phyloP scores from a whole-genome alignment of 2,329 filamentous ascomycete species.

The Colletotrichum destructivum region DNA sequence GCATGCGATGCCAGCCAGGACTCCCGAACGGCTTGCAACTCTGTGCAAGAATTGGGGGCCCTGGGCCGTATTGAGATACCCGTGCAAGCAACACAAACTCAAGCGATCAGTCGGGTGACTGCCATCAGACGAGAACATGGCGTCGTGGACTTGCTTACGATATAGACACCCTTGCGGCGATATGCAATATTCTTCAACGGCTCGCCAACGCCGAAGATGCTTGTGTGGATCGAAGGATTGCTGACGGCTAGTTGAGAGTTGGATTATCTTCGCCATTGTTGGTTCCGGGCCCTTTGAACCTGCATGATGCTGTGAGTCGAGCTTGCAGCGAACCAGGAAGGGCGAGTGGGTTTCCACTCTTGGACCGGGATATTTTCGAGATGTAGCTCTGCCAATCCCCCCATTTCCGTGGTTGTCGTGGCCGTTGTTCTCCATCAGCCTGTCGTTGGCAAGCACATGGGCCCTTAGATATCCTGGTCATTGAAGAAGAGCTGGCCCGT shows the following conservation, averaged over 20 bases:
- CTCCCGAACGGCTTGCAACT: constrained; percentile 16
- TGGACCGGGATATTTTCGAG: constrained; percentile 39
- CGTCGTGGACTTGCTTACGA: constrained; percentile 1
- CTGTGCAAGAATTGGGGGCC: not conserved
- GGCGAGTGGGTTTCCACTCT: constrained; percentile 17
- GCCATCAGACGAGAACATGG: constrained; percentile 20
- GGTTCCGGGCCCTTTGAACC: constrained; percentile 37
- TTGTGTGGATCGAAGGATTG: constrained; percentile 38
- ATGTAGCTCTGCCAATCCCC: constrained; percentile 21
- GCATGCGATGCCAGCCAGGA: constrained; percentile 4
- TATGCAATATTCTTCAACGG: constrained; percentile 42
- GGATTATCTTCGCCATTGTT: constrained; percentile 37
- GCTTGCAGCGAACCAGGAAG: constrained; percentile 30
- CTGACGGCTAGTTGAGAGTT: constrained; percentile 24
- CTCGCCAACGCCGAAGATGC: constrained; percentile 36
- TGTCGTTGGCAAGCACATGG: constrained; percentile 16
- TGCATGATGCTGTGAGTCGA: constrained; percentile 35
- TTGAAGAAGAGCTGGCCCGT: constrained; percentile 41
- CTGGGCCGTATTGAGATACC: constrained; percentile 11
- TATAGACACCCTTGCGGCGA: constrained; percentile 22
- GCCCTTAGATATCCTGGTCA: constrained; percentile 20
- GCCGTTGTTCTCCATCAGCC: constrained; percentile 17
- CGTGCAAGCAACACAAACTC: constrained; percentile 5
- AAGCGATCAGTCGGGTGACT: not conserved
- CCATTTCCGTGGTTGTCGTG: constrained; percentile 31